These are phyloP conservation scores for Dictyophora rubrovolvata DNA, from an alignment of 768 basidiomycete species.

Conservation along the genomic window DNA sequence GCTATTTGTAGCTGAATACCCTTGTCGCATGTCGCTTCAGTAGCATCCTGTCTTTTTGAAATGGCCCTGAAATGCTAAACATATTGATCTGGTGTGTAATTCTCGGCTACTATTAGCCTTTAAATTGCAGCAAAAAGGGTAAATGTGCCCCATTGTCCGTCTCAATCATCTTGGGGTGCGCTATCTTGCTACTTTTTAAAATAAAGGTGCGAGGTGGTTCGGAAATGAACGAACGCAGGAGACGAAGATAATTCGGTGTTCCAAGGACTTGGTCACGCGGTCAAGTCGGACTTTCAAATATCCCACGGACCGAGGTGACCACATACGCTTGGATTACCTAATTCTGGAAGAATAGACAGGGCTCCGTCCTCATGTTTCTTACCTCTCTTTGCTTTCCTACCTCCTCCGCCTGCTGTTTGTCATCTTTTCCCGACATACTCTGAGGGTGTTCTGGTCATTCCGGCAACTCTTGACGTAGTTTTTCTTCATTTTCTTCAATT, in stretches of 20 bases:
- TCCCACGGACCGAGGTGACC: neutral
- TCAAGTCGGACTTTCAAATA: neutral
- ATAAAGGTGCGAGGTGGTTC: neutral
- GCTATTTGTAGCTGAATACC: neutral
- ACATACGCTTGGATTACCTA: neutral
- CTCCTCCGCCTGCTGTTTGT: neutral
- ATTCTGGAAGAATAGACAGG: neutral
- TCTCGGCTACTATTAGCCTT: no score
- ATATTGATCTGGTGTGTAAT: neutral
- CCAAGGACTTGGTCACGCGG: neutral
- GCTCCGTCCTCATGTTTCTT: slow-evolving; percentile 8
- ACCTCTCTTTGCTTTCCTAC: slow-evolving; percentile 2
- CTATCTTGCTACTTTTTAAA: neutral
- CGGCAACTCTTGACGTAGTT: neutral
- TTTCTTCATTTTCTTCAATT: neutral
- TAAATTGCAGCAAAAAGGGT: no score
- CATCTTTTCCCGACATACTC: neutral
- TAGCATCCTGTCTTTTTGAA: neutral
- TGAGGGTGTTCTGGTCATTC: neutral
- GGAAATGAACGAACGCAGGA: neutral
- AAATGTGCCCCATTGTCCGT: no score
- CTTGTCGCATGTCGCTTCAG: neutral
- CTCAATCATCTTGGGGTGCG: neutral
- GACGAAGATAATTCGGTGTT: neutral
- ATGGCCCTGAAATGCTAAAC: neutral